Evolutionary conservation across 2,329 filamentous ascomycete species (phyloP).

Genomic region (Corynespora cassiicola): DNA sequence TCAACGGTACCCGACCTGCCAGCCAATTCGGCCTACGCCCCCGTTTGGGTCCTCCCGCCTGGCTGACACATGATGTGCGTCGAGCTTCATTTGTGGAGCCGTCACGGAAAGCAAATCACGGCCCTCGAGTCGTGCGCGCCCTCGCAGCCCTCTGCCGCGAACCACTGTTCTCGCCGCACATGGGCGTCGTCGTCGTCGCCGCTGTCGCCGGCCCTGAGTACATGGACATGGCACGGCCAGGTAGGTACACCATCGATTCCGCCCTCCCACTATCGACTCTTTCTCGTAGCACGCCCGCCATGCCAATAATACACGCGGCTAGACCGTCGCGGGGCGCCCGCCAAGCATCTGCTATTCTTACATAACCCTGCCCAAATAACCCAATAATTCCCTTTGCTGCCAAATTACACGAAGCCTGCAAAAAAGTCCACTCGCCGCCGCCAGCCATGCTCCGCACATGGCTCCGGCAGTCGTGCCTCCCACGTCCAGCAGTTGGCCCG

Average conservation of each 20-base stretch:
- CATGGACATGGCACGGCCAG: no score
- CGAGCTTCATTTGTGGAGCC: conserved; percentile 10
- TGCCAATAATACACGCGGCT: conserved; percentile 9
- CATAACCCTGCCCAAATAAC: conserved; percentile 13
- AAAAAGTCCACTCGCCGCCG: no score
- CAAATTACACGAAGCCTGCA: no score
- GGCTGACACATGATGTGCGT: conserved; percentile 7
- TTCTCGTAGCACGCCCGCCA: no score
- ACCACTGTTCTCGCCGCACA: conserved; percentile 28
- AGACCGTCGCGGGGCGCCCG: conserved; percentile 4
- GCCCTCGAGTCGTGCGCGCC: background rate
- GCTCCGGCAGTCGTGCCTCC: background rate
- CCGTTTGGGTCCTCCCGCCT: background rate
- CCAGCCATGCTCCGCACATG: conserved; percentile 6
- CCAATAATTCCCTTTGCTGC: no score
- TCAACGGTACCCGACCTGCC: background rate
- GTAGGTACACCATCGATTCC: no score
- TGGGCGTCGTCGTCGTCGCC: conserved; percentile 8
- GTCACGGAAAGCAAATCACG: background rate
- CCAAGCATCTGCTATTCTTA: conserved; percentile 24
- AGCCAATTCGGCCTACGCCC: no score
- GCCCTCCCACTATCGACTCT: no score
- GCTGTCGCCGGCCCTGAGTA: no score
- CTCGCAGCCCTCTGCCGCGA: conserved; percentile 26
- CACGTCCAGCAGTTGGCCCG: conserved; percentile 5